Percentiles rank a stretch among this genome's conserved stretches.
Conservation (phyloP, 306 rosid species). For the Neltuma alba region DNA sequence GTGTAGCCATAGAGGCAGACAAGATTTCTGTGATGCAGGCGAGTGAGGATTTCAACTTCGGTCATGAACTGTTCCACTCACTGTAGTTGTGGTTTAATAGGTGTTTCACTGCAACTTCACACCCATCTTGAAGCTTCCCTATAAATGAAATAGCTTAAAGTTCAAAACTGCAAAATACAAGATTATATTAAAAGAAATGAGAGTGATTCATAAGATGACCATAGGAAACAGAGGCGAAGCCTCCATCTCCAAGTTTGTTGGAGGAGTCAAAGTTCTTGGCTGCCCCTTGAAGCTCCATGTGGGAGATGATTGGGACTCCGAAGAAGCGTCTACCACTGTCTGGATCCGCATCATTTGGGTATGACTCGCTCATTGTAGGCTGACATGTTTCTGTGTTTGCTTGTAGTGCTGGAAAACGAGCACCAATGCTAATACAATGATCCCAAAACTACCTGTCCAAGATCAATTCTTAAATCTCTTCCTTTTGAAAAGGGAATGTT, state of each 20-base stretch:
- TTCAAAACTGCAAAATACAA: too few relatives aligned
- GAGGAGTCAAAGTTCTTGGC: too few relatives aligned
- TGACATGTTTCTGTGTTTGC: not conserved
- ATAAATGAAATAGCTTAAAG: too few relatives aligned
- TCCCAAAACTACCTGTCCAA: slow-evolving; percentile 29
- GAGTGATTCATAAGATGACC: slow-evolving; percentile 40
- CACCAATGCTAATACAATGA: slow-evolving; percentile 10
- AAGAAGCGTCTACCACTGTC: too few relatives aligned
- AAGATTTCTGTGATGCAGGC: too few relatives aligned
- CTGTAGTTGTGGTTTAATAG: too few relatives aligned
- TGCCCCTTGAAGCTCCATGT: too few relatives aligned
- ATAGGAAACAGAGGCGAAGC: slow-evolving; percentile 64
- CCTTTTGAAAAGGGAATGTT: not conserved
- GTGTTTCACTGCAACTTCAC: not conserved
- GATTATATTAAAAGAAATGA: too few relatives aligned
- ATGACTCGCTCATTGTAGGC: not conserved
- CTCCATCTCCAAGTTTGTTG: slow-evolving; percentile 69
- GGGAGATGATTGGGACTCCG: too few relatives aligned
- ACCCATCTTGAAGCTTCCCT: not conserved
- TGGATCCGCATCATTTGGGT: slow-evolving; percentile 1
- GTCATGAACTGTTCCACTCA: too few relatives aligned
- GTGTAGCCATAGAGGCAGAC: too few relatives aligned
- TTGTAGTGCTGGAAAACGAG: slow-evolving; percentile 17
- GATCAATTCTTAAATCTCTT: not conserved
- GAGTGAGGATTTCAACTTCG: too few relatives aligned